phyloP scores from a whole-genome alignment of 805 yeast genomes.

The Sugiyamaella americana region DNA sequence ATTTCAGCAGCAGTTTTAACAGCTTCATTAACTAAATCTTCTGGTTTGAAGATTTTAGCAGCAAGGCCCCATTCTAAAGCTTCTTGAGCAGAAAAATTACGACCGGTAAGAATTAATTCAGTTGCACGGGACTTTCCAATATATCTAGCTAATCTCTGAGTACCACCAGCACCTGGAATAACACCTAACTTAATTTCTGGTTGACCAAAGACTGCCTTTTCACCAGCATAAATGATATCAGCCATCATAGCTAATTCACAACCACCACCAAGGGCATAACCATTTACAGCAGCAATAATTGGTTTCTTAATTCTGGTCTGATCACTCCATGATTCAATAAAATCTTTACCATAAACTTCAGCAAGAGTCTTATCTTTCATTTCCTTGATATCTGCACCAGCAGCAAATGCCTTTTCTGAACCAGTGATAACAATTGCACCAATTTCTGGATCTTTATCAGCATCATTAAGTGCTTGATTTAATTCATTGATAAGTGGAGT shows the following conservation, averaged over 20 bases:
- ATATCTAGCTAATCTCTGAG: slow-evolving; percentile 44
- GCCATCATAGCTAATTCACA: slow-evolving; percentile 50
- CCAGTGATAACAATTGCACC: slow-evolving; percentile 48
- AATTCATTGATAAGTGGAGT: slow-evolving; percentile 35
- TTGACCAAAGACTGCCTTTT: slow-evolving; percentile 45
- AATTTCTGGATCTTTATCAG: slow-evolving; percentile 34
- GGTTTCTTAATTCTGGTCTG: slow-evolving; percentile 40
- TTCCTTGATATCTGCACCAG: slow-evolving; percentile 52
- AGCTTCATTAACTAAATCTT: slow-evolving; percentile 38
- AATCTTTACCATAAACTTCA: slow-evolving; percentile 33
- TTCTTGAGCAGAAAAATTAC: slow-evolving; percentile 38
- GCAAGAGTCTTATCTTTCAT: slow-evolving; percentile 38
- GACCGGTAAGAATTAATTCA: slow-evolving; percentile 46
- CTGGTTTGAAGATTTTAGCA: slow-evolving; percentile 37
- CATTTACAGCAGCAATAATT: slow-evolving; percentile 49
- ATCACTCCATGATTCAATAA: slow-evolving; percentile 38
- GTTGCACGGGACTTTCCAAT: slow-evolving; percentile 47
- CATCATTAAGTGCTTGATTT: slow-evolving; percentile 33
- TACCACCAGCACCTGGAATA: slow-evolving; percentile 49
- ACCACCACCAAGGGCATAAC: slow-evolving; percentile 53
- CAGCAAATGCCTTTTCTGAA: slow-evolving; percentile 43
- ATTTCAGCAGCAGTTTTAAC: slow-evolving; percentile 40
- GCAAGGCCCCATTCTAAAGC: slow-evolving; percentile 47
- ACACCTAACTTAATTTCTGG: slow-evolving; percentile 51
- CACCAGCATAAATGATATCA: slow-evolving; percentile 47